A percentile compares a stretch with the other conserved stretches of the same genome.
These are phyloP conservation scores for Citrus inodora DNA, from an alignment of 345 rosid species.

Conservation along the genomic window DNA sequence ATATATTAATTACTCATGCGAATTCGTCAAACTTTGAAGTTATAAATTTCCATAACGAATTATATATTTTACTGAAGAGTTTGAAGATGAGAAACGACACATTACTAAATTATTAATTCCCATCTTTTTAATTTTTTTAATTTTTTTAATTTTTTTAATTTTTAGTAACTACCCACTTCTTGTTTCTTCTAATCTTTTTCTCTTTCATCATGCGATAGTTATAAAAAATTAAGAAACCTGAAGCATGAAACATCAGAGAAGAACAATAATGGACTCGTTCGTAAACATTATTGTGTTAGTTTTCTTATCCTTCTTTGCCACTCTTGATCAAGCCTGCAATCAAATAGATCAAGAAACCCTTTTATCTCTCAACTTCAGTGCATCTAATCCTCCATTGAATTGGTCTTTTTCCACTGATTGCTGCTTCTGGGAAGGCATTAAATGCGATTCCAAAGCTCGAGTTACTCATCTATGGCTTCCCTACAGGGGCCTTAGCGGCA, in stretches of 20 bases:
- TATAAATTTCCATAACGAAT: no score
- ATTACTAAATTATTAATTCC: background rate
- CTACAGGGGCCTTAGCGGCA: conserved; percentile 10
- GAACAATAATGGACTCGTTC: background rate
- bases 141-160: background rate
- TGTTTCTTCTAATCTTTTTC: background rate
- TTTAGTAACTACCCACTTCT: background rate
- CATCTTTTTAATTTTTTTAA: background rate
- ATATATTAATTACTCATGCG: no score
- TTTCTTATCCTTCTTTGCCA: background rate
- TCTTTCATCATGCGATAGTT: background rate
- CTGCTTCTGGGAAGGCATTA: conserved; percentile 16
- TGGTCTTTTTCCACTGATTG: background rate
- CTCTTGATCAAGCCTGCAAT: background rate
- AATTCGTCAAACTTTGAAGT: no score
- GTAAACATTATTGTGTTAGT: background rate
- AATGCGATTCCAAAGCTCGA: background rate
- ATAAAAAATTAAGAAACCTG: background rate
- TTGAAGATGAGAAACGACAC: background rate
- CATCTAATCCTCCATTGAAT: background rate
- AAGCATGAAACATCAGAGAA: background rate
- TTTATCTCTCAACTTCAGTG: background rate
- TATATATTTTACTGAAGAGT: no score
- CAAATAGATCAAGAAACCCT: background rate
- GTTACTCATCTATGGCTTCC: conserved; percentile 9